These are phyloP conservation scores for Suillus tomentosus DNA, from an alignment of 768 basidiomycete species.

Conservation along the genomic window DNA sequence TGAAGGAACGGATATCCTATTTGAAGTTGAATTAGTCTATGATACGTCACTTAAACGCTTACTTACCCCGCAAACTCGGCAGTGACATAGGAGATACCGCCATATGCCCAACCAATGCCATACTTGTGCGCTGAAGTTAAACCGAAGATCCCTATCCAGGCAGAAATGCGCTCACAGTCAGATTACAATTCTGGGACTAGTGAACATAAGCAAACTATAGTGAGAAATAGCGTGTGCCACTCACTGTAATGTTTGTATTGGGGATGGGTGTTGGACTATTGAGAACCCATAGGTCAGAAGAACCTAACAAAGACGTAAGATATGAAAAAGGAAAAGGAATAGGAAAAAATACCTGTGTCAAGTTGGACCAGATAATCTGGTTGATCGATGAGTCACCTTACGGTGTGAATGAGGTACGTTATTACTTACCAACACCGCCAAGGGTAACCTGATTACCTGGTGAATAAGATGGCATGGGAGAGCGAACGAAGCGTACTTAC, in stretches of 20 bases:
- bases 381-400: constrained; percentile 14
- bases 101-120: constrained; percentile 78
- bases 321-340: not conserved
- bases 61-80: constrained; percentile 72
- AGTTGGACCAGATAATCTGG: constrained; percentile 75
- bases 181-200: constrained; percentile 53
- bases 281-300: constrained; percentile 74
- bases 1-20: constrained; percentile 59
- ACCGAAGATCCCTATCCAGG: not conserved
- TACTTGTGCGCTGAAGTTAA: constrained; percentile 48
- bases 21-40: constrained; percentile 7
- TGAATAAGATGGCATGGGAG: not conserved
- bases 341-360: constrained; percentile 62
- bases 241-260: constrained; percentile 49
- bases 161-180: constrained; percentile 49
- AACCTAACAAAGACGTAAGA: not conserved
- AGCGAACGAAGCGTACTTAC: constrained; percentile 42
- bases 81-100: constrained; percentile 60
- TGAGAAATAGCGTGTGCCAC: constrained; percentile 14
- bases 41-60: constrained; percentile 6
- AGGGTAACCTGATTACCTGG: constrained; percentile 56
- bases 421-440: constrained; percentile 57
- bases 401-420: constrained; percentile 1
- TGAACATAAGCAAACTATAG: constrained; percentile 9
- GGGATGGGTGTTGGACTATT: constrained; percentile 50